These are phyloP conservation scores for Heterobasidion irregulare DNA, from an alignment of 1,284 basidiomycete genomes.

Conservation along the genomic window DNA sequence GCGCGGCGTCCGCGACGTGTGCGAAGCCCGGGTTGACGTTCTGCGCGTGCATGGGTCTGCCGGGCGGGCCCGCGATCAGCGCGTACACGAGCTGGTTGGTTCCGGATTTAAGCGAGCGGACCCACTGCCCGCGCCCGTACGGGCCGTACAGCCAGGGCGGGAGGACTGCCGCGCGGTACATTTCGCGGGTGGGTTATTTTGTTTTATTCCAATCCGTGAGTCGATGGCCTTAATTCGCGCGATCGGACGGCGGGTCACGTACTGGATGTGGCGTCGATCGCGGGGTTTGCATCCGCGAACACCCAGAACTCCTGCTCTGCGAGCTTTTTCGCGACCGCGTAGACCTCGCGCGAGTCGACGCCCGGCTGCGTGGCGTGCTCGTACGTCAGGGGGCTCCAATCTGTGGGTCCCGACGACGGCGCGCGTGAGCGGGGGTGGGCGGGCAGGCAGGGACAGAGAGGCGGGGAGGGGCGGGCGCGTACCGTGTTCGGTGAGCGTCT, in stretches of 20 bases:
- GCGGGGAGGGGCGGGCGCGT: too few relatives aligned
- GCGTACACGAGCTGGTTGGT: neutral
- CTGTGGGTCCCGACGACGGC: neutral
- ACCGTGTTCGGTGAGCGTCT: neutral
- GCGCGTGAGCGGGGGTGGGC: neutral
- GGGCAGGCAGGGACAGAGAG: neutral
- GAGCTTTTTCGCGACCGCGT: conserved; percentile 1
- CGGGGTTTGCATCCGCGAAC: neutral
- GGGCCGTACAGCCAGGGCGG: conserved; percentile 1
- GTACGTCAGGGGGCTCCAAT: conserved; percentile 1
- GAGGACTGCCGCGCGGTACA: neutral
- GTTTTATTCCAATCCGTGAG: too few relatives aligned
- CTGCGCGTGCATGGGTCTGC: neutral
- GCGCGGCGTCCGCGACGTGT: neutral
- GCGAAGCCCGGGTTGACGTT: neutral
- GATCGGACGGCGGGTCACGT: neutral
- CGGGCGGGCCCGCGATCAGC: neutral
- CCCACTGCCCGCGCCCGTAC: neutral
- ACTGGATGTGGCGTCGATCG: conserved; percentile 1
- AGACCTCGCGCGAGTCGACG: neutral
- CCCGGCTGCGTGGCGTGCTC: neutral
- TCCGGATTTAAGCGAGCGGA: neutral
- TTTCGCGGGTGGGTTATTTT: neutral
- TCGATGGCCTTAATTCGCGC: too few relatives aligned
- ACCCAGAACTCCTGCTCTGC: neutral